phyloP scores from a whole-genome alignment of 23 red algal genomes.

The Gracilaria vermiculophylla region DNA sequence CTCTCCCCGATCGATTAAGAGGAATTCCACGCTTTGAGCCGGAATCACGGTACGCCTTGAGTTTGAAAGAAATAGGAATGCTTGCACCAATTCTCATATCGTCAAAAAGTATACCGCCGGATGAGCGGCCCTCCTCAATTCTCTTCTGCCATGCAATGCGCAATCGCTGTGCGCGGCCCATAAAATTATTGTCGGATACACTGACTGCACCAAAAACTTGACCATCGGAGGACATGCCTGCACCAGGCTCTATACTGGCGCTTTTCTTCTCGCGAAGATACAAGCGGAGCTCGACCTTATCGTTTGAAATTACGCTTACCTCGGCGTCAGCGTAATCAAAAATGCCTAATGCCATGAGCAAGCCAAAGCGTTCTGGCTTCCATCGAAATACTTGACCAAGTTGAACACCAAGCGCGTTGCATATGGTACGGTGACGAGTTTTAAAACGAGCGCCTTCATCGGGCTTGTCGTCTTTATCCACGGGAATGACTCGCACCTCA shows the following conservation, averaged over 20 bases:
- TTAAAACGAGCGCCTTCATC: background rate
- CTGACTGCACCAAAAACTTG: constrained; percentile 53
- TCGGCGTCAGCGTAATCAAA: constrained; percentile 68
- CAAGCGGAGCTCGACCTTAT: constrained; percentile 37
- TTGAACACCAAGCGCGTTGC: constrained; percentile 46
- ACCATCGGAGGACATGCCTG: constrained; percentile 72
- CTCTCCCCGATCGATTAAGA: background rate
- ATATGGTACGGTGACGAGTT: constrained; percentile 31
- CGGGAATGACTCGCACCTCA: constrained; percentile 20
- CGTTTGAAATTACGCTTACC: constrained; percentile 7
- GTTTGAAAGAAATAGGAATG: constrained; percentile 30
- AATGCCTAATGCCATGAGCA: constrained; percentile 61
- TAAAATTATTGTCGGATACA: constrained; percentile 54
- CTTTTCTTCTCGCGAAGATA: constrained; percentile 37
- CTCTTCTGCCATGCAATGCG: constrained; percentile 71
- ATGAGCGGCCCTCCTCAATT: constrained; percentile 27
- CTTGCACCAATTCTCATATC: constrained; percentile 59
- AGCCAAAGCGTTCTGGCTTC: constrained; percentile 33
- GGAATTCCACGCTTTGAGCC: constrained; percentile 32
- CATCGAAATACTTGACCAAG: constrained; percentile 54
- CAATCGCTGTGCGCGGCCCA: constrained; percentile 51
- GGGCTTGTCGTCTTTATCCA: constrained; percentile 52
- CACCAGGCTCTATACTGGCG: constrained; percentile 58
- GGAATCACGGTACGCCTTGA: constrained; percentile 46
- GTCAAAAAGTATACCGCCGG: constrained; percentile 57